Base-by-base conservation (phyloP, 2,329 filamentous ascomycete species). In the Fulvia fulva region DNA sequence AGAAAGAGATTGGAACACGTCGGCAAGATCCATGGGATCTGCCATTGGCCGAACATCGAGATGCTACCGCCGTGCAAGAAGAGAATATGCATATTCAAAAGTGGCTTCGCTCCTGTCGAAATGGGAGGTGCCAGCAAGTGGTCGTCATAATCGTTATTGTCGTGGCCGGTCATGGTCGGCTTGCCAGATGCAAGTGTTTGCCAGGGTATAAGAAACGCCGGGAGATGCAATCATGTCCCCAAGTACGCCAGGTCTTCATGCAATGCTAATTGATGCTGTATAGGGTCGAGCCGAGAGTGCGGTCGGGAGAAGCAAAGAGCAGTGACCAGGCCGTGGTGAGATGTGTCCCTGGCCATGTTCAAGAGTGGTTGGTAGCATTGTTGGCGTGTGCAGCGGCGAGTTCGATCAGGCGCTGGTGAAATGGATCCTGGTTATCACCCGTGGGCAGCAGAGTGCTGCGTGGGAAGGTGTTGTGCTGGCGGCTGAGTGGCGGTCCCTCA, bases 401-500 rank as follows among this genome's bases (percentile, higher is more conserved):
- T 59, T 72, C 62, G 14, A 63, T 63, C 58, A 72, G 58, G 22
- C 69, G 67, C 56, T 68, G 64, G 50, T 69, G 66, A 57, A 72
- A 72, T 3, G 68, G 68, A 41, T 65, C 60, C 44, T 69, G 69
- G 50, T 70, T 68, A 56, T 52, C 51, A 26, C 59, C 50, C 22
- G 66, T 65, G 8, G 67, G 64, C n/a, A 67, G 41, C 43, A 69
- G 41, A 49, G 62, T 73, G 57, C 73, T 74, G 52, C 78, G 74
- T 16, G 78, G 78, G 59, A 80, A 80, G 5, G 78, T 80, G 61
- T 78, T 78, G 66, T 69, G 71, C 52, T 72, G 71, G 21, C 69
- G 63, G 37, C 67, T 67, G 1, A 60, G 61, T 53, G 66, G 71
- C 6, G 76, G 67, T 25, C 72, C 70, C 55, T 75, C 74, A 41